These are phyloP conservation scores for Pelargonium australe DNA, from an alignment of 441 rosid genomes.

Conservation along the genomic window DNA sequence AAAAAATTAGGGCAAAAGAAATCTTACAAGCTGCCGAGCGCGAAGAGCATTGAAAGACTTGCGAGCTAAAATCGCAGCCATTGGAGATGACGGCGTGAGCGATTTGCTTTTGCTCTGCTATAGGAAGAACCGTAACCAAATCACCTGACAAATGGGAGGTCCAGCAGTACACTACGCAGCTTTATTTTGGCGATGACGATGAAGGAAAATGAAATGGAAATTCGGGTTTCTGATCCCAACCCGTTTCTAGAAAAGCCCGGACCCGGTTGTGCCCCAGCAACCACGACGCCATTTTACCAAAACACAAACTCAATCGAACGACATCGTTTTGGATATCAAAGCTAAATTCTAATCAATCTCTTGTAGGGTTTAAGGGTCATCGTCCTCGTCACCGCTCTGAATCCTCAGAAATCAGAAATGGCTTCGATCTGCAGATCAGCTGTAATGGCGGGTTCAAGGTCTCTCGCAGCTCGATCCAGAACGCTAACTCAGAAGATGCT, in stretches of 20 bases:
- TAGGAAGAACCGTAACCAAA: neutral
- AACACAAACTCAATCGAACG: neutral
- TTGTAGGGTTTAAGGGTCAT: neutral
- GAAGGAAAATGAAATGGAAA: too few species aligned
- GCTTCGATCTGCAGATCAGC: slow-evolving; percentile 63
- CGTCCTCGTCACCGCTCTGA: neutral
- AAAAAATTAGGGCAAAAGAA: slow-evolving; percentile 16
- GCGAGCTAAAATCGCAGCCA: slow-evolving; percentile 83
- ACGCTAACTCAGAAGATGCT: slow-evolving; percentile 33
- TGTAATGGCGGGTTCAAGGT: slow-evolving; percentile 45
- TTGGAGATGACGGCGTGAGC: slow-evolving; percentile 15
- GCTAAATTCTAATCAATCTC: too few species aligned
- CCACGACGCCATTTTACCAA: too few species aligned
- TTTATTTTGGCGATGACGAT: too few species aligned
- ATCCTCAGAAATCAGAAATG: slow-evolving; percentile 31
- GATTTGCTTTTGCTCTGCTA: neutral
- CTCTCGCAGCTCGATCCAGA: slow-evolving; percentile 44
- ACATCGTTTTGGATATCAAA: neutral
- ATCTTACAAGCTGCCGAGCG: slow-evolving; percentile 68
- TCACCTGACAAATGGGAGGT: neutral
- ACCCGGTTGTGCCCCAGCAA: too few species aligned
- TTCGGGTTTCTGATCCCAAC: too few species aligned
- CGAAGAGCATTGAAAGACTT: slow-evolving; percentile 65
- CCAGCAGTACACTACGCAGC: too few species aligned
- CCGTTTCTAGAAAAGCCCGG: too few species aligned